Evolutionary conservation across 805 yeast genomes (phyloP), one percentile per base, ranked within the genome.

Genomic region (Saturnispora quitensis): DNA sequence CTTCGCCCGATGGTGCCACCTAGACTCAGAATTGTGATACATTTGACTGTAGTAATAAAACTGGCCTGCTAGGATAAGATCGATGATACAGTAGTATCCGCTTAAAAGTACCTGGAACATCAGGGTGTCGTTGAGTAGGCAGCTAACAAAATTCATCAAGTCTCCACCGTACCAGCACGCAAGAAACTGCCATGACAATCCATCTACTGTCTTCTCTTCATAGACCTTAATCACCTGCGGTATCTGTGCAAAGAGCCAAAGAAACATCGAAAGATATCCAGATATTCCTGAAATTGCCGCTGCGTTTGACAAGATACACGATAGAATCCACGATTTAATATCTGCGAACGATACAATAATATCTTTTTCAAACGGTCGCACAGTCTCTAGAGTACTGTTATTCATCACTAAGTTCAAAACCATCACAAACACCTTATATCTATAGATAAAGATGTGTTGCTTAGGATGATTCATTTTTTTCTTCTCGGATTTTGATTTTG

Each of bases 201-300:
- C 90, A 18, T 78, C 86, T 4, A 86, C 86, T 2, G 86, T 76
- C 55, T 80, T 76, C 58, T 71, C 71, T 13, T 68, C 64, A 62
- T 80, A 81, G 62, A 84, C 84, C 58, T 75, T 71, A 52, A 74
- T 65, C 12, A 84, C 81, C 61, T 84, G 91, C 1, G 90, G 90
- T 17, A 81, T 60, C 63, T 84, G 90, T 3, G 90, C 90, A 63
- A 83, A 80, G 35, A 83, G 69, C 90, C 91, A 84, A 53, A 82
- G 73, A 5, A 68, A 64, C 38, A 80, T 67, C 3, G 85, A 80
- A 17, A 70, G 48, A 33, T 62, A 64, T 2, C 70, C 72, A 1
- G 68, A 48, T 25, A 60, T 45, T 43, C 53, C 51, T 10, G 73
- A 68, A 18, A 70, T 53, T 4, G 67, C 64, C 12, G 43, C 45